Conservation (phyloP, 164 flowering plant genomes). For the Santalum album region DNA sequence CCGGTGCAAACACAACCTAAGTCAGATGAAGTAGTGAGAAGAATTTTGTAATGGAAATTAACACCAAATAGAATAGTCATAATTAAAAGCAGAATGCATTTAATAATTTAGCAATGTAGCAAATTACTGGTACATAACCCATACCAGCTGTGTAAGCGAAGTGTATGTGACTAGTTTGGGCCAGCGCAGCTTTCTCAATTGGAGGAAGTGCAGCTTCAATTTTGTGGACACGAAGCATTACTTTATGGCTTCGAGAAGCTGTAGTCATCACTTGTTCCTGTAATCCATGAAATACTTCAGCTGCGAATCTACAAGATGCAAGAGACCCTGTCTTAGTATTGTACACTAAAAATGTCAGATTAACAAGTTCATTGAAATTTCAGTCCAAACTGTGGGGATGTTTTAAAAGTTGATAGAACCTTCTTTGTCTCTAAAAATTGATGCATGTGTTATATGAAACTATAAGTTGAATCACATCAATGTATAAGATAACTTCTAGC, state of each 20-base stretch:
- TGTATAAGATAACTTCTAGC: too few species aligned
- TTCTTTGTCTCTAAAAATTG: too few species aligned
- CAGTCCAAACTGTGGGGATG: too few species aligned
- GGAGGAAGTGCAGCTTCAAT: constrained; percentile 77
- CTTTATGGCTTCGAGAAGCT: constrained; percentile 71
- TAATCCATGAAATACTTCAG: constrained; percentile 89
- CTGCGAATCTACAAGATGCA: constrained; percentile 63
- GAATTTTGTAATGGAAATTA: too few species aligned
- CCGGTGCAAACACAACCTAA: too few species aligned
- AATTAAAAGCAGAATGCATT: too few species aligned
- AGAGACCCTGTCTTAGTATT: constrained; percentile 10
- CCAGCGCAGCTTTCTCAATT: constrained; percentile 68
- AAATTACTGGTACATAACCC: constrained; percentile 8
- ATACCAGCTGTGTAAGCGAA: constrained; percentile 89
- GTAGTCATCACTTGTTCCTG: constrained; percentile 77
- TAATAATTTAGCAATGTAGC: too few species aligned
- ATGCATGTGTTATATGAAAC: too few species aligned
- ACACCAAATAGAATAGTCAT: too few species aligned
- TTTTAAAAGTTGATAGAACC: too few species aligned
- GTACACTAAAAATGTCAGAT: not conserved
- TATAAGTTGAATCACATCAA: too few species aligned
- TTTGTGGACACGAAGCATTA: constrained; percentile 51
- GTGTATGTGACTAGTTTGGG: constrained; percentile 80
- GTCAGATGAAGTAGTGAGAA: too few species aligned
- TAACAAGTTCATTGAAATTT: not conserved